Base-by-base conservation (phyloP, 2,329 filamentous ascomycete genomes). In the Aspergillus calidoustus region DNA sequence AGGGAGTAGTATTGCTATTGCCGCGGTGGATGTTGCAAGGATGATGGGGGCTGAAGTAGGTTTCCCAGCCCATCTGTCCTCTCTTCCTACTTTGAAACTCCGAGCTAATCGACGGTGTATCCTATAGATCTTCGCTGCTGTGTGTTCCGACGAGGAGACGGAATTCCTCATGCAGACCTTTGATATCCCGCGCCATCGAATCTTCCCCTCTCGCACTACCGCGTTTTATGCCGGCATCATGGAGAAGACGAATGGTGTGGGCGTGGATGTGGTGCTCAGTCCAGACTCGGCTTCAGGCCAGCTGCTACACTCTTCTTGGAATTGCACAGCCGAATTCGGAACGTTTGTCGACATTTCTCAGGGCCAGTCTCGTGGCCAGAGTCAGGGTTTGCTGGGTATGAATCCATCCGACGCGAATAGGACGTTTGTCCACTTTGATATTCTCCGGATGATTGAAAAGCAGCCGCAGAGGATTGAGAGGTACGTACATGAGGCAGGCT, bases 221-320 rank as follows among this genome's bases (percentile, higher is more conserved):
- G 31, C 8, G 2, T 56, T 48, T n/a, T 3, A 34, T 1, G n/a
- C 9, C 6, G 44, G n/a, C 2, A 5, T 56, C 19, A 48, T 56
- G 43, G 4, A 11, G 9, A 30, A 17, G 11, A 49, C 54, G 3
- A 38, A 56, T 6, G 19, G 13, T 1, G 28, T 4, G 6, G 54
- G 54, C 15, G 54, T 56, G 4, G 54, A 56, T 17, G 28, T 56
- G 17, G 54, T 56, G 0, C 44, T 56, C 25, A 28, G 25, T 28
- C 6, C 25, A 0, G 38, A 49, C 44, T 49, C 54, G 17, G 43
- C 48, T 19, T 47, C 54, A 6, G 44, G 25, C 3, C 44, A 49
- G 43, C 19, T 48, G 8, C 44, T 56, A 2, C 54, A 49, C 38
- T 28, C 54, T 2, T 56, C 54, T 1, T 48, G 54, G 55, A 51